Conservation (phyloP, 176 grass and related monocot species). For the Alloteropsis semialata region DNA sequence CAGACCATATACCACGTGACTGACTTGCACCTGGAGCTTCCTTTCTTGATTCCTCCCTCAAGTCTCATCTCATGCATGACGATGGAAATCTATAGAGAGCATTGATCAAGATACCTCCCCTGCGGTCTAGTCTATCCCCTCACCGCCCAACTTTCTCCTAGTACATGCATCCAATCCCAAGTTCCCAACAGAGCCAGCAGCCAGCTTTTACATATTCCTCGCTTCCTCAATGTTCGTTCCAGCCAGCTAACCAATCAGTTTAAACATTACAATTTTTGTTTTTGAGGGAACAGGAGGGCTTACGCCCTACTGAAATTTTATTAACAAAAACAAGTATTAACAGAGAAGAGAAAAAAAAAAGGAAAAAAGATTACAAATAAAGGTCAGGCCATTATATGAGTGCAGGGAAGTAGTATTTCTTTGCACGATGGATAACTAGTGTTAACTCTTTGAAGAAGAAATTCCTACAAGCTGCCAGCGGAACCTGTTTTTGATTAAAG, state of each 20-base stretch:
- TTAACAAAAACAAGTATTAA: too few species aligned
- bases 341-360: too few species aligned
- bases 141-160: neutral
- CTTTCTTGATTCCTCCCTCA: neutral
- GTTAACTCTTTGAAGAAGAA: too few species aligned
- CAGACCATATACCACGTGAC: neutral
- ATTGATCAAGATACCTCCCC: constrained; percentile 18
- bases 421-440: too few species aligned
- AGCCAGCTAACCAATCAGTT: constrained; percentile 1
- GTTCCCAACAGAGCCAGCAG: neutral
- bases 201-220: constrained; percentile 28
- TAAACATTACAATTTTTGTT: too few species aligned
- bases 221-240: constrained; percentile 2
- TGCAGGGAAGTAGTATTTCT: too few species aligned
- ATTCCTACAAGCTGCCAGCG: too few species aligned
- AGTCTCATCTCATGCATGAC: neutral
- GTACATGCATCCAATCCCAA: neutral
- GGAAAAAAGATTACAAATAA: too few species aligned
- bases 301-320: too few species aligned
- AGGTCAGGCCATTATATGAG: too few species aligned
- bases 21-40: neutral
- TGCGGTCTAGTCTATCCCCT: constrained; percentile 16
- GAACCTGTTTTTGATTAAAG: too few species aligned
- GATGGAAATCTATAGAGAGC: neutral
- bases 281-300: too few species aligned